A percentile compares a stretch with the other conserved stretches of the same genome.
These are phyloP conservation scores for Sugiyamaella smithiae DNA, from an alignment of 805 yeast genomes.

Conservation along the genomic window DNA sequence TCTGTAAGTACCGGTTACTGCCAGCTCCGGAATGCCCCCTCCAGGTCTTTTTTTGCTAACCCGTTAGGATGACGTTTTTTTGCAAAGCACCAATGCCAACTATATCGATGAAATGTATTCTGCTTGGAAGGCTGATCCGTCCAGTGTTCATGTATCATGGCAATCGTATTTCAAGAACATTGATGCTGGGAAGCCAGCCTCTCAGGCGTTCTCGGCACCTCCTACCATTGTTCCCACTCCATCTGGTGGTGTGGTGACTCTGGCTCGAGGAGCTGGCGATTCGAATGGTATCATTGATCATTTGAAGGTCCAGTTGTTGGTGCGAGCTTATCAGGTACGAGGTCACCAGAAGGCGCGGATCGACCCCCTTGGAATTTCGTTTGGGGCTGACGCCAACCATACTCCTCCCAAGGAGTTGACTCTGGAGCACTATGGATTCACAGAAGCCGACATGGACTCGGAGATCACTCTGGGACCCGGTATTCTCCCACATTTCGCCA, in stretches of 20 bases:
- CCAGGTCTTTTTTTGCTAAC: neutral
- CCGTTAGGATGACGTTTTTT: slow-evolving; percentile 58
- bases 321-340: slow-evolving; percentile 97
- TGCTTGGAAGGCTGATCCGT: slow-evolving; percentile 90
- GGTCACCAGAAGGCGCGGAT: slow-evolving; percentile 95
- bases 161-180: slow-evolving; percentile 89
- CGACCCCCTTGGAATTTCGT: slow-evolving; percentile 91
- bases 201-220: slow-evolving; percentile 83
- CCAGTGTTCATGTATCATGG: slow-evolving; percentile 94
- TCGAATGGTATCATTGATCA: slow-evolving; percentile 71
- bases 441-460: slow-evolving; percentile 78
- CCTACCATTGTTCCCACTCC: slow-evolving; percentile 85
- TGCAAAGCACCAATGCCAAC: slow-evolving; percentile 79
- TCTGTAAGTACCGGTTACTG: neutral
- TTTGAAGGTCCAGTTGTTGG: slow-evolving; percentile 91
- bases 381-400: slow-evolving; percentile 47
- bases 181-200: slow-evolving; percentile 63
- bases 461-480: slow-evolving; percentile 95
- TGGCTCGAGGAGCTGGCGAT: slow-evolving; percentile 48
- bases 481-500: slow-evolving; percentile 87
- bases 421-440: slow-evolving; percentile 86
- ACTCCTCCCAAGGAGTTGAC: slow-evolving; percentile 81
- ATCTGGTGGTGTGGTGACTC: slow-evolving; percentile 67
- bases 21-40: no score
- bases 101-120: slow-evolving; percentile 98